Evolutionary conservation across 495 filamentous ascomycete genomes (phyloP), one percentile per base, ranked within the genome.

Genomic region (Extremus antarcticus): DNA sequence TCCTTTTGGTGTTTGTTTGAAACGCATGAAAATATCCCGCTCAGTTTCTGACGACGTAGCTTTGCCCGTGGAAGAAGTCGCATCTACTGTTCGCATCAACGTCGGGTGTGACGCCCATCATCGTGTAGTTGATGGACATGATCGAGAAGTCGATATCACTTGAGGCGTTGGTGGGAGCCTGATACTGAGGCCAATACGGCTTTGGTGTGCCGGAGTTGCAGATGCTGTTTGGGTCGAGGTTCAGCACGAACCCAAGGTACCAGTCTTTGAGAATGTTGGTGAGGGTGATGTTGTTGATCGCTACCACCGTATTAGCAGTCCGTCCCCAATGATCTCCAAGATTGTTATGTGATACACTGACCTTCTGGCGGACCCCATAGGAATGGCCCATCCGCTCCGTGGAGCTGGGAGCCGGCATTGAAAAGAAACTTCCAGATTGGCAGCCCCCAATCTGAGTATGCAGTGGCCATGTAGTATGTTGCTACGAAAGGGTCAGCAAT

Each of bases 241-340:
- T 56, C 17, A 53, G 48, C 2, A 61, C 51, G 66, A 90, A 90
- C 13, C 68, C 71, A 17, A 84, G 73, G n/a, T 91, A 73, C 48
- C 83, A 77, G 11, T 83, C 74, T 58, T 80, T 68, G 2, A 76
- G 67, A 17, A 94, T 73, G 40, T 79, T 76, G 1, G 75, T 62
- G 2, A 86, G 74, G 19, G 74, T 76, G 54, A 88, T 72, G 7
- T 64, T 64, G 53, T 58, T 56, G 2, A 24, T 51, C n/a, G 43
- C 53, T 3, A 23, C 2, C 13, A 19, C 10, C n/a, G 51, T 39
- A 15, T 50, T 3, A 7, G 47, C 11, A 4, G 13, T 4, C 29
- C 13, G 29, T 35, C 13, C 29, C 29, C 13, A 10, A 24, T 22
- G 11, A 13, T 50, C 16, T 16, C 45, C 16, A 10, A 19, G 40